Evolutionary conservation across 768 basidiomycete genomes (phyloP).

Genomic region (Sutorius australiensis): DNA sequence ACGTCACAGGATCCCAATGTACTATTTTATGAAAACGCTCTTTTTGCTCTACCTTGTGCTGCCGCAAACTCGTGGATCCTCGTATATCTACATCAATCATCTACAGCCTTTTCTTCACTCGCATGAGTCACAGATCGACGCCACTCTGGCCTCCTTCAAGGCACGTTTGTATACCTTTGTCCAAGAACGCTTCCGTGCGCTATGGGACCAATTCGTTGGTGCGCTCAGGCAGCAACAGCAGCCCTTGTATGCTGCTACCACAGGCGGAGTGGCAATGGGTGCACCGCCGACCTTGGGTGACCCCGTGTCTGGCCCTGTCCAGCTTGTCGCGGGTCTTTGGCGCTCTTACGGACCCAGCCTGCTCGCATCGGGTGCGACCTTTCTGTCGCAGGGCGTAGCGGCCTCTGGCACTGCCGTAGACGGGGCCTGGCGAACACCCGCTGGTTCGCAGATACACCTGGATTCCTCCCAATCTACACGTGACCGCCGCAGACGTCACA

Average conservation of each 20-base stretch:
- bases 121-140: slow-evolving; percentile 85
- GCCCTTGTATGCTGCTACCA: slow-evolving; percentile 14
- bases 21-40: slow-evolving; percentile 73
- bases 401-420: slow-evolving; percentile 34
- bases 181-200: slow-evolving; percentile 55
- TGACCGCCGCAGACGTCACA: slow-evolving; percentile 47
- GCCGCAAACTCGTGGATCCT: slow-evolving; percentile 85
- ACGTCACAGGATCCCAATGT: slow-evolving; percentile 77
- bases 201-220: slow-evolving; percentile 63
- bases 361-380: slow-evolving; percentile 60
- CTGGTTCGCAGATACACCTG: slow-evolving; percentile 30
- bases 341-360: slow-evolving; percentile 72
- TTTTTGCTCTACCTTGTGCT: slow-evolving; percentile 89
- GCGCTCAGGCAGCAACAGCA: slow-evolving; percentile 44
- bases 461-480: slow-evolving; percentile 31
- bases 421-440: slow-evolving; percentile 26
- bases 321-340: slow-evolving; percentile 68
- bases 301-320: slow-evolving; percentile 60
- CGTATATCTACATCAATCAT: slow-evolving; percentile 76
- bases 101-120: slow-evolving; percentile 79
- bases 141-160: slow-evolving; percentile 64
- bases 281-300: slow-evolving; percentile 47
- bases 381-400: slow-evolving; percentile 52
- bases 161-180: slow-evolving; percentile 56
- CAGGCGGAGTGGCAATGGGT: slow-evolving; percentile 24